These are phyloP conservation scores for Musa schizocarpa DNA, from an alignment of 176 grass and related monocot species.

Conservation along the genomic window DNA sequence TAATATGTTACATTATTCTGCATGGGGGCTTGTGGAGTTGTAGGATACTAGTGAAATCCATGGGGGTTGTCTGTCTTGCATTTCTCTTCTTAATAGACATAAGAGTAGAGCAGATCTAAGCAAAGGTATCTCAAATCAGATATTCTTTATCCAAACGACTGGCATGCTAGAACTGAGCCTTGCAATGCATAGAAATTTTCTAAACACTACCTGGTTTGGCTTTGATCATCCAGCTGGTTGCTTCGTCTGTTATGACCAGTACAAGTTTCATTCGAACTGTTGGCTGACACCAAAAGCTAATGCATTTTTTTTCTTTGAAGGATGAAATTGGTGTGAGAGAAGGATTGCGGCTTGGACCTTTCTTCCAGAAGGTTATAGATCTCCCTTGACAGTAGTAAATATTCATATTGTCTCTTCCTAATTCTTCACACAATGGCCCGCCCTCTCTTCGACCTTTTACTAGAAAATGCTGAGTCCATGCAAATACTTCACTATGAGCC, in stretches of 20 bases:
- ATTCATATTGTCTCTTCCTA: background rate
- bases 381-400: background rate
- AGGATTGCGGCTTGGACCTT: slow-evolving; percentile 82
- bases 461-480: slow-evolving; percentile 62
- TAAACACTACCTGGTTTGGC: too few species aligned
- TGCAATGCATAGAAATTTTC: too few species aligned
- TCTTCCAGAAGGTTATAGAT: slow-evolving; percentile 47
- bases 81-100: too few species aligned
- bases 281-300: background rate
- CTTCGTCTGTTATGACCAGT: background rate
- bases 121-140: too few species aligned
- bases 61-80: too few species aligned
- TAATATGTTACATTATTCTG: too few species aligned
- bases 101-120: too few species aligned
- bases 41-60: too few species aligned
- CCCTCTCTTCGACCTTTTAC: background rate
- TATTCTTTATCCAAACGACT: too few species aligned
- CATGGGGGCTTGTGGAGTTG: too few species aligned
- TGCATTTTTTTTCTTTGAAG: slow-evolving; percentile 19
- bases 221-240: background rate
- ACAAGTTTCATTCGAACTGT: background rate
- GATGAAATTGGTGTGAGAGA: slow-evolving; percentile 68
- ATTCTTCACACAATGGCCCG: too few species aligned
- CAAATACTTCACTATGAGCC: slow-evolving; percentile 65
- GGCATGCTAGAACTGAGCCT: too few species aligned